Conservation (phyloP, 176 grass and related monocot genomes). For the Musa schizocarpa region DNA sequence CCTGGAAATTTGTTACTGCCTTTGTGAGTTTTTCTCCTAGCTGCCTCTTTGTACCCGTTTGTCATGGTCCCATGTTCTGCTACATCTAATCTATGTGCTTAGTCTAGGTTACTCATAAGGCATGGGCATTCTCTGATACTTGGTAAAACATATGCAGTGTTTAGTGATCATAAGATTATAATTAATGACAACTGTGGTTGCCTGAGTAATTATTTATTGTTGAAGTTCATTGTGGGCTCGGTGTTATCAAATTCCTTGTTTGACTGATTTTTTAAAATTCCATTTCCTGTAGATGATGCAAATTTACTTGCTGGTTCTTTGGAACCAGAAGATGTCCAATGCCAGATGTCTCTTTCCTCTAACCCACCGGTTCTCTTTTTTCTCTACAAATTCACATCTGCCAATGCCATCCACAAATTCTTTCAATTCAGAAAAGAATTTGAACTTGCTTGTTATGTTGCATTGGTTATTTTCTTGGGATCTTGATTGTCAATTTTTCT, state of each 20-base stretch:
- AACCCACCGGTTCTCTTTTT: not conserved
- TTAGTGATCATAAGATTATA: too few relatives aligned
- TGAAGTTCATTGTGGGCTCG: not conserved
- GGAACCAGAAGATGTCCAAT: not conserved
- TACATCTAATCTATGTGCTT: not conserved
- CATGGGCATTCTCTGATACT: too few relatives aligned
- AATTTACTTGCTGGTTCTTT: not conserved
- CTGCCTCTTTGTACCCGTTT: not conserved
- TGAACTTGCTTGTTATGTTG: too few relatives aligned
- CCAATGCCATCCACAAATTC: not conserved
- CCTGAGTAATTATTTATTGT: too few relatives aligned
- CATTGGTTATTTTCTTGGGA: too few relatives aligned
- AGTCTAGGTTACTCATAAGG: too few relatives aligned
- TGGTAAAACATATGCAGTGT: too few relatives aligned
- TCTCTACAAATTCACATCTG: not conserved
- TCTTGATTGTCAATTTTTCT: too few relatives aligned
- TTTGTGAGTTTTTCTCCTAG: too few relatives aligned
- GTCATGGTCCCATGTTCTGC: not conserved
- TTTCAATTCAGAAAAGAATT: not conserved
- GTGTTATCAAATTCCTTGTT: not conserved
- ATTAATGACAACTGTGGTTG: too few relatives aligned
- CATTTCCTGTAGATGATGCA: not conserved
- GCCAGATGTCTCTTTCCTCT: not conserved
- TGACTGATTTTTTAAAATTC: not conserved
- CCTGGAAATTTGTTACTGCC: too few relatives aligned